Evolutionary conservation across 2,329 filamentous ascomycete genomes (phyloP).

Genomic region (Venturiaceae sp.): DNA sequence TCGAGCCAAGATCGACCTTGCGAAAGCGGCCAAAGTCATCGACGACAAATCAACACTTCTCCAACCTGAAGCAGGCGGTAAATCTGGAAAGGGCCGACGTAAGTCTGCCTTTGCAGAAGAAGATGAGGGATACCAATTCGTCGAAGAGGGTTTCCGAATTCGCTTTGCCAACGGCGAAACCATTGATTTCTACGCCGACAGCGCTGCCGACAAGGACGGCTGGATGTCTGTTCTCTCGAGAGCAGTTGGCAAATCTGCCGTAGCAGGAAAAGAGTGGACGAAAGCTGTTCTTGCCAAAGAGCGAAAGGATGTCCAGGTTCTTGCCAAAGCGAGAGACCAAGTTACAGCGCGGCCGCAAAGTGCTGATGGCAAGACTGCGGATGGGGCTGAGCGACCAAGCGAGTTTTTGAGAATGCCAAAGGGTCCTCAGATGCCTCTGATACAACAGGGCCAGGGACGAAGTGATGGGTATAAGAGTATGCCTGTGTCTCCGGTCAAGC

Average conservation of each 20-base stretch:
- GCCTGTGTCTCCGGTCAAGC: slow-evolving; percentile 6
- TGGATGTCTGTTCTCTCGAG: slow-evolving; percentile 76
- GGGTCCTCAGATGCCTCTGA: background rate
- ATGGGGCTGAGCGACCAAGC: background rate
- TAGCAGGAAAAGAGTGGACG: slow-evolving; percentile 5
- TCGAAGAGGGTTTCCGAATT: slow-evolving; percentile 97
- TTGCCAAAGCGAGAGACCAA: slow-evolving; percentile 1
- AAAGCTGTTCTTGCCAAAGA: slow-evolving; percentile 4
- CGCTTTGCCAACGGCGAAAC: slow-evolving; percentile 97
- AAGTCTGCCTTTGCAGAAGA: slow-evolving; percentile 96
- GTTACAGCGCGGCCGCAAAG: slow-evolving; percentile 3
- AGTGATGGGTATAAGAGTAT: background rate
- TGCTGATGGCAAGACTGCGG: slow-evolving; percentile 1
- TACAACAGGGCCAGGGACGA: background rate
- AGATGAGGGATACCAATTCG: slow-evolving; percentile 99
- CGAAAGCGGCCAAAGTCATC: slow-evolving; percentile 85
- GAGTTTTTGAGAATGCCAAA: background rate
- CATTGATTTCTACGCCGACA: slow-evolving; percentile 97
- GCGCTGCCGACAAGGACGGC: slow-evolving; percentile 72
- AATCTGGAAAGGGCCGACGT: slow-evolving; percentile 61
- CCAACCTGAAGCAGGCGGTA: slow-evolving; percentile 62
- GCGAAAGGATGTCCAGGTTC: background rate
- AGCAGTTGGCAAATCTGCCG: background rate
- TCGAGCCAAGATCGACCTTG: slow-evolving; percentile 90
- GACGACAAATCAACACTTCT: slow-evolving; percentile 80